phyloP scores from a whole-genome alignment of 495 filamentous ascomycete genomes.

The Neurospora sp. region DNA sequence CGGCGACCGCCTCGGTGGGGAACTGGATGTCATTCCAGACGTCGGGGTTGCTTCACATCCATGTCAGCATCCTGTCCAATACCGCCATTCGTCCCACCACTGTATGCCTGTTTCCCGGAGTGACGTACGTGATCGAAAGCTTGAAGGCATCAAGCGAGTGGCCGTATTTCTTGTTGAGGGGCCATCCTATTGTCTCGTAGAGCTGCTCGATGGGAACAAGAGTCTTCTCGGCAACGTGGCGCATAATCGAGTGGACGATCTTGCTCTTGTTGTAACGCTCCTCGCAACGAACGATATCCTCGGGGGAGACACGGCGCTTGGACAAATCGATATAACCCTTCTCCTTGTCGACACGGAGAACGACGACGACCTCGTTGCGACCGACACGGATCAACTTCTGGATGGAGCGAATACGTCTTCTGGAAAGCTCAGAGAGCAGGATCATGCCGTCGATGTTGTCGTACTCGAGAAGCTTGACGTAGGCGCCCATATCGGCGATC shows the following conservation, averaged over 20 bases:
- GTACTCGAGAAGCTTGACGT: constrained; percentile 98
- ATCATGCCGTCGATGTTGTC: constrained; percentile 99
- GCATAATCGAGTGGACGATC: constrained; percentile 96
- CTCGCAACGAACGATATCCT: constrained; percentile 96
- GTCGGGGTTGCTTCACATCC: constrained; percentile 64
- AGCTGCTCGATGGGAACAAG: constrained; percentile 84
- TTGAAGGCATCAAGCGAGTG: constrained; percentile 98
- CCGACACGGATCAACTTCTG: constrained; percentile 98
- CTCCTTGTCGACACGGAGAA: constrained; percentile 96
- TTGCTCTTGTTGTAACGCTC: constrained; percentile 99
- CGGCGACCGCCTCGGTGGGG: constrained; percentile 71
- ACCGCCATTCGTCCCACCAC: not conserved
- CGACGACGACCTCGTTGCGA: constrained; percentile 95
- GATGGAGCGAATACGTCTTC: constrained; percentile 94
- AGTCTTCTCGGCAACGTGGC: constrained; percentile 96
- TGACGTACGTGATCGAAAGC: constrained; percentile 84
- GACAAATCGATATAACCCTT: constrained; percentile 99
- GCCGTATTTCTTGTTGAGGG: constrained; percentile 93
- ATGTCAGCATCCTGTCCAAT: constrained; percentile 2
- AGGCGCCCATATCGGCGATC: constrained; percentile 99
- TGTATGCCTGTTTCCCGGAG: not conserved
- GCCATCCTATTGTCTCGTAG: constrained; percentile 93
- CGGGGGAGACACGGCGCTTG: constrained; percentile 92
- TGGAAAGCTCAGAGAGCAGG: constrained; percentile 86
- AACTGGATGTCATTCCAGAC: constrained; percentile 91